Base-by-base conservation (phyloP, 2,329 filamentous ascomycete genomes). In the Sphaerostilbella broomeana region DNA sequence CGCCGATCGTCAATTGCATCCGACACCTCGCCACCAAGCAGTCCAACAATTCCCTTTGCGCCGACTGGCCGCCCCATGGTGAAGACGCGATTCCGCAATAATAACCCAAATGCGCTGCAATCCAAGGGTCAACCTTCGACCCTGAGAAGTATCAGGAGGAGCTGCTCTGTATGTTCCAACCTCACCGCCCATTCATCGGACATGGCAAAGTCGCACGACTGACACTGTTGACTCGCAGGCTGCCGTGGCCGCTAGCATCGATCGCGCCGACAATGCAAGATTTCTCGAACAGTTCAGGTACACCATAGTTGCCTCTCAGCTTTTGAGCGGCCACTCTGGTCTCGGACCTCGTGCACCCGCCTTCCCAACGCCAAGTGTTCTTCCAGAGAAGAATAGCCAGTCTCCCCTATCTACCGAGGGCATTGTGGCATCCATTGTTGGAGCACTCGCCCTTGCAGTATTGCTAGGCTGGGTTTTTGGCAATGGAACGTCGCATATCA, bases 241-340 rank as follows among this genome's bases (percentile, higher is more conserved):
- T 52, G 82, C 76, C 8, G 73, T 89, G 42, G 84, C 83, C 48
- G 80, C 81, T 27, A 75, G 77, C 45, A 73, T 94, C 47, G 81
- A 85, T 40, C 74, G 81, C 48, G 79, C 77, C 51, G 88, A 94
- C 52, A 94, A 89, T 57, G 75, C 82, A 50, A 81, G 81, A 49
- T 95, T 95, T 54, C 73, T 95, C 43, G 89, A 95, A 62, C 84
- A 88, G 56, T 95, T 95, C 55, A 84, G 89, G 47, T 95, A 95
- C 63, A 84, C 86, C 16, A 86, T 95, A 48, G 84, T 95, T 55
- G 88, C 88, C 35, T 95, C 89, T 16, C 88, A 95, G 58, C 73
- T 95, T 11, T 70, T 95, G 27, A 87, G 79, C 53, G 84, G 84
- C 27, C 75, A 84, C 49, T 73, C 76, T 4, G 77, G 75, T 27